Evolutionary conservation across 495 filamentous ascomycete species (phyloP).

Genomic region (Aspergillus baeticus): DNA sequence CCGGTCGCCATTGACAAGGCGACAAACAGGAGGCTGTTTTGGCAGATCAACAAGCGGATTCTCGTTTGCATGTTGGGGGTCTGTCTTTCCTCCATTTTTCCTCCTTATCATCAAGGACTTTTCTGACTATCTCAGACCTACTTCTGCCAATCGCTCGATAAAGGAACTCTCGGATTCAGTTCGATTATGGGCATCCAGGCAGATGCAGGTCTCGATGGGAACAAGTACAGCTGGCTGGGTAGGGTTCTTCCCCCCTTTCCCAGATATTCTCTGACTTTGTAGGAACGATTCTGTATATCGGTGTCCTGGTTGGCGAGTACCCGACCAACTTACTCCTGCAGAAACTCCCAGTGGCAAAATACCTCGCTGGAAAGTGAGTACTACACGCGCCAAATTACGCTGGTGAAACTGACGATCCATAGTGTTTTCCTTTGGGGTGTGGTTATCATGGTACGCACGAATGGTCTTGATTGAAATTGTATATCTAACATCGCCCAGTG

Average conservation of each 20-base stretch:
- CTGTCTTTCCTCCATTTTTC: neutral
- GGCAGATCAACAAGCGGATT: conserved; percentile 5
- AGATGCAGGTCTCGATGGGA: conserved; percentile 31
- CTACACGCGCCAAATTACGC: neutral
- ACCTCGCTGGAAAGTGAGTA: conserved; percentile 22
- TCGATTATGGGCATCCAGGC: conserved; percentile 20
- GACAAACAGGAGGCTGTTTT: conserved; percentile 4
- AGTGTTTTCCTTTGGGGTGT: conserved; percentile 38
- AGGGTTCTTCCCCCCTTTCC: neutral
- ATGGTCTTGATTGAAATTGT: no score
- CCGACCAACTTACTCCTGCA: conserved; percentile 48
- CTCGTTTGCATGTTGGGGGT: conserved; percentile 4
- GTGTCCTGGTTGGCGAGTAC: conserved; percentile 44
- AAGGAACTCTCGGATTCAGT: conserved; percentile 1
- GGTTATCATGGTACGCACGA: conserved; percentile 16
- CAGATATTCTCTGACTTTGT: conserved; percentile 18
- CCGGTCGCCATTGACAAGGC: neutral
- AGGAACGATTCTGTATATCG: conserved; percentile 39
- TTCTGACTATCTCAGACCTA: neutral
- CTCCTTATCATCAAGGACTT: neutral
- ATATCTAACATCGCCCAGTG: conserved; percentile 3
- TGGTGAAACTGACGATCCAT: conserved; percentile 7
- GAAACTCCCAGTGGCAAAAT: conserved; percentile 46
- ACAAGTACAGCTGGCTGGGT: conserved; percentile 17
- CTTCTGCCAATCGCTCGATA: conserved; percentile 2